Evolutionary conservation across 164 flowering plant genomes (phyloP).

Genomic region (Santalum album): DNA sequence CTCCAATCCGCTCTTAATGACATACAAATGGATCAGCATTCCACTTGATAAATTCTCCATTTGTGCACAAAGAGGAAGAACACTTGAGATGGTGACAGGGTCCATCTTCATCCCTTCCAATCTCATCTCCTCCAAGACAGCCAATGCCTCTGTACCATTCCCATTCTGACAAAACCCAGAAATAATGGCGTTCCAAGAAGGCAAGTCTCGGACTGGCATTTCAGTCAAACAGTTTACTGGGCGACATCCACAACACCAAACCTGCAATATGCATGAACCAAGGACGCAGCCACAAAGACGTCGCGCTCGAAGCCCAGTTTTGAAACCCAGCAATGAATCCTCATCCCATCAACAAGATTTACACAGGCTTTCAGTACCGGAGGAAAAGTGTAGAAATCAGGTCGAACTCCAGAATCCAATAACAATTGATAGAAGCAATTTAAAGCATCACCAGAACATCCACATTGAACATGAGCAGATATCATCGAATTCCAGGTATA

Average conservation of each 20-base stretch:
- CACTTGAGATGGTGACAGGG: conserved; percentile 39
- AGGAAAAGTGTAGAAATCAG: conserved; percentile 66
- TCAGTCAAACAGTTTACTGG: conserved; percentile 38
- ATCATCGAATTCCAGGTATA: conserved; percentile 64
- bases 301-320: conserved; percentile 54
- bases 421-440: conserved; percentile 32
- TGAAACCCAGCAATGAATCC: conserved; percentile 41
- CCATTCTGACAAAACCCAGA: conserved; percentile 58
- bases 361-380: conserved; percentile 54
- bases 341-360: conserved; percentile 29
- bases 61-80: conserved; percentile 53
- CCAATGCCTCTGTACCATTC: conserved; percentile 33
- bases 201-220: conserved; percentile 45
- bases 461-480: conserved; percentile 44
- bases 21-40: conserved; percentile 39
- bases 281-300: conserved; percentile 59
- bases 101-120: conserved; percentile 41
- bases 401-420: conserved; percentile 27
- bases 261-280: conserved; percentile 55
- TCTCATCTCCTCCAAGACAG: conserved; percentile 40
- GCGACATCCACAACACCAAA: conserved; percentile 35
- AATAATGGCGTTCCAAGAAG: conserved; percentile 67
- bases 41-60: conserved; percentile 27
- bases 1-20: conserved; percentile 46
- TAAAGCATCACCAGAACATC: conserved; percentile 31